These are phyloP conservation scores for Solanum clarkiae DNA, from an alignment of 257 asterid species.

Conservation along the genomic window DNA sequence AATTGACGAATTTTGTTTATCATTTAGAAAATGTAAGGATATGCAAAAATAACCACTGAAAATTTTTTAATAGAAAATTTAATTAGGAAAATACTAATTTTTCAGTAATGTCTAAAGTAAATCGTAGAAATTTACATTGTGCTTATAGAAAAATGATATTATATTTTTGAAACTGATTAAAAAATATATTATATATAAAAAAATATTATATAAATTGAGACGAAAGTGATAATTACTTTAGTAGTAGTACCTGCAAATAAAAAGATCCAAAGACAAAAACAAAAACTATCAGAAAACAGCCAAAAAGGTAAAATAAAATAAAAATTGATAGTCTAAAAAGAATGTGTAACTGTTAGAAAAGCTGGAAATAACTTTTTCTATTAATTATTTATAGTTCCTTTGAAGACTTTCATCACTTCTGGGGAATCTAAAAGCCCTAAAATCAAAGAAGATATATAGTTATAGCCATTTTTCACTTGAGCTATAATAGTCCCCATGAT, in stretches of 20 bases:
- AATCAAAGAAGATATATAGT: not conserved
- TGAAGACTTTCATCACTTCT: not conserved
- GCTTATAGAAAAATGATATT: not conserved
- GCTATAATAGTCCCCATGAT: not conserved
- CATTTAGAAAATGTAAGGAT: too few relatives aligned
- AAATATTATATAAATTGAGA: not conserved
- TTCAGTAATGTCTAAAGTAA: too few relatives aligned
- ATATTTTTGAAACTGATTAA: not conserved
- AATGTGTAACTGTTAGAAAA: not conserved
- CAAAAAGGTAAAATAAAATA: not conserved
- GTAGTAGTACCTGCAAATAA: slow-evolving; percentile 14
- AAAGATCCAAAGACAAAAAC: slow-evolving; percentile 47
- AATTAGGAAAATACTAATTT: too few relatives aligned
- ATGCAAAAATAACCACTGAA: too few relatives aligned
- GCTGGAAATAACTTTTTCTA: not conserved
- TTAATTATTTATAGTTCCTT: not conserved
- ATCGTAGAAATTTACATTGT: too few relatives aligned
- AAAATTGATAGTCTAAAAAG: not conserved
- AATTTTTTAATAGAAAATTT: not conserved
- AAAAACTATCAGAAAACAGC: slow-evolving; percentile 1
- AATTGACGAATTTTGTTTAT: too few relatives aligned
- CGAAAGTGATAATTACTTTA: not conserved
- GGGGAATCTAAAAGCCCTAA: slow-evolving; percentile 1
- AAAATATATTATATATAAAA: not conserved
- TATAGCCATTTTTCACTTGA: not conserved